These are phyloP conservation scores for Corchorus capsularis DNA, from an alignment of 345 rosid species.

Conservation along the genomic window DNA sequence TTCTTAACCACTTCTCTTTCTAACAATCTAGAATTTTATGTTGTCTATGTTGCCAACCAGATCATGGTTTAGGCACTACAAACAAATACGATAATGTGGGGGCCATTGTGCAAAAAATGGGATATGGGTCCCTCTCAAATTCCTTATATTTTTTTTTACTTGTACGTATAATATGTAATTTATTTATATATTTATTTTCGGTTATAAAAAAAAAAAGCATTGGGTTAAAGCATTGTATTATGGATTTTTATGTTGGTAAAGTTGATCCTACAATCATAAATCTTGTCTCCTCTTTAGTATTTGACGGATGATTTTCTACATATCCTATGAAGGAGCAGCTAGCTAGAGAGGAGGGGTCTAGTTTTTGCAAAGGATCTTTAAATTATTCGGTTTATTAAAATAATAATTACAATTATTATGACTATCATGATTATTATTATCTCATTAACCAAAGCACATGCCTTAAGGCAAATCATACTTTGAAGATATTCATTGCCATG, in stretches of 20 bases:
- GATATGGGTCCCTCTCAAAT: slow-evolving; percentile 11
- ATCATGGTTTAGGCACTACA: slow-evolving; percentile 33
- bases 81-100: slow-evolving; percentile 27
- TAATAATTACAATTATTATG: slow-evolving; percentile 14
- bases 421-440: slow-evolving; percentile 14
- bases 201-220: neutral
- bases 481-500: slow-evolving; percentile 10
- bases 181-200: too few species aligned
- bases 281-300: slow-evolving; percentile 39
- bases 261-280: slow-evolving; percentile 39
- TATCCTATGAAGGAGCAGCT: neutral
- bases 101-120: neutral
- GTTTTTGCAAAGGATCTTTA: neutral
- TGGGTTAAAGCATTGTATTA: slow-evolving; percentile 16
- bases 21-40: slow-evolving; percentile 18
- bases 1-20: slow-evolving; percentile 17
- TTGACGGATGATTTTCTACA: neutral
- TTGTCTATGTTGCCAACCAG: slow-evolving; percentile 39
- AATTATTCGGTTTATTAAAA: slow-evolving; percentile 7
- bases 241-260: slow-evolving; percentile 46
- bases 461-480: slow-evolving; percentile 3
- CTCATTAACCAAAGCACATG: neutral
- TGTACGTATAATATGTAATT: too few species aligned
- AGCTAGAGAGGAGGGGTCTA: neutral
- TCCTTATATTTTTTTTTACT: neutral